Evolutionary conservation across 2,329 filamentous ascomycete species (phyloP).

Genomic region (Tolypocladium sp.): DNA sequence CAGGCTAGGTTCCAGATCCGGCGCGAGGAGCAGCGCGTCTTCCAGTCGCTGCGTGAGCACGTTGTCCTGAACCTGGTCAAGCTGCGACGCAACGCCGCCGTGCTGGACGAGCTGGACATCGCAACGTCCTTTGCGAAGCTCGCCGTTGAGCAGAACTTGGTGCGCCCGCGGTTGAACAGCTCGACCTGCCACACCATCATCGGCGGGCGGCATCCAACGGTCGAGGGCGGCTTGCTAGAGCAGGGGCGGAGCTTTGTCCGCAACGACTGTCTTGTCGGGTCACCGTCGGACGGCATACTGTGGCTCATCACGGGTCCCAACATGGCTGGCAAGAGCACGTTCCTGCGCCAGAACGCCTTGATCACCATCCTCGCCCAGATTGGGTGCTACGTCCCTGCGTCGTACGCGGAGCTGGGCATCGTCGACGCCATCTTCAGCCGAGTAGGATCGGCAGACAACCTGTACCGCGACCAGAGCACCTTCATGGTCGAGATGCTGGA

Average conservation of each 20-base stretch:
- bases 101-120: constrained; percentile 90
- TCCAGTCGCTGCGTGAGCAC: constrained; percentile 61
- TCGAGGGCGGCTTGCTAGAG: constrained; percentile 71
- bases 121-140: constrained; percentile 76
- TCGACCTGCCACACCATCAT: constrained; percentile 64
- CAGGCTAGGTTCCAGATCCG: constrained; percentile 69
- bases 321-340: constrained; percentile 97
- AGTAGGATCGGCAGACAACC: constrained; percentile 86
- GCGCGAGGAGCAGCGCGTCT: constrained; percentile 74
- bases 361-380: constrained; percentile 90
- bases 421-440: constrained; percentile 96
- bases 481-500: constrained; percentile 99
- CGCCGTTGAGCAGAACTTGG: constrained; percentile 63
- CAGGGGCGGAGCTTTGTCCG: constrained; percentile 74
- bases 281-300: constrained; percentile 51
- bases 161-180: constrained; percentile 63
- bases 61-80: constrained; percentile 78
- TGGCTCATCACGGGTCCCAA: constrained; percentile 78
- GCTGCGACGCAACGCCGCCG: constrained; percentile 79
- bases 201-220: constrained; percentile 84
- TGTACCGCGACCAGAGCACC: constrained; percentile 91
- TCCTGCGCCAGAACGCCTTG: constrained; percentile 88
- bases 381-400: constrained; percentile 85
- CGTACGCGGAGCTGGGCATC: constrained; percentile 75
- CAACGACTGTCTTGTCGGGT: constrained; percentile 81